Evolutionary conservation across 768 basidiomycete genomes (phyloP).

Genomic region (Mycena belliarum): DNA sequence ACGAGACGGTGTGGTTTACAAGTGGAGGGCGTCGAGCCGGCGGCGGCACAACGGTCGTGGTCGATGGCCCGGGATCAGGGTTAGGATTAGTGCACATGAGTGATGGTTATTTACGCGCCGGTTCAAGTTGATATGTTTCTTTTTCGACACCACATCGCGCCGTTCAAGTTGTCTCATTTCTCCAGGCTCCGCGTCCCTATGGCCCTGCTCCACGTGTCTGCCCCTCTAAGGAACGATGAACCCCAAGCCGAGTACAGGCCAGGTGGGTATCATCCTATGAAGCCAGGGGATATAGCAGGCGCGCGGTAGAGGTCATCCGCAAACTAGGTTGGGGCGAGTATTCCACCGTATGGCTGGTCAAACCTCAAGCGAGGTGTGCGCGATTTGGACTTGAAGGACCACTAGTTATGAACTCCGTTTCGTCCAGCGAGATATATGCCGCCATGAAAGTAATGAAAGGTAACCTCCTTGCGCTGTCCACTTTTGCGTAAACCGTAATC

Average conservation of each 20-base stretch:
- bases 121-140: too few relatives aligned
- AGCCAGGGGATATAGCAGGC: slow-evolving; percentile 41
- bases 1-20: too few relatives aligned
- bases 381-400: not conserved
- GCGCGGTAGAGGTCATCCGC: slow-evolving; percentile 51
- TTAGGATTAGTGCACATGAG: too few relatives aligned
- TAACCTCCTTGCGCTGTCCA: not conserved
- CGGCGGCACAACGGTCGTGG: too few relatives aligned
- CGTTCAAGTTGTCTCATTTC: too few relatives aligned
- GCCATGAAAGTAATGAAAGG: slow-evolving; percentile 15
- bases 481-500: not conserved
- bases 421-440: not conserved
- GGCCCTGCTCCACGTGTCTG: not conserved
- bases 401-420: not conserved
- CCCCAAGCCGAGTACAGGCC: slow-evolving; percentile 31
- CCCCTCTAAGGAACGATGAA: slow-evolving; percentile 7
- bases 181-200: not conserved
- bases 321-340: slow-evolving; percentile 58
- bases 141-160: too few relatives aligned
- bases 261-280: slow-evolving; percentile 38
- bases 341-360: slow-evolving; percentile 45
- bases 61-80: too few relatives aligned
- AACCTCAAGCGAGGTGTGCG: not conserved
- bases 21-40: too few relatives aligned
- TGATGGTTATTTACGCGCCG: too few relatives aligned